Base-by-base conservation (phyloP, 164 flowering plant species). In the Chimonanthus salicifolius region DNA sequence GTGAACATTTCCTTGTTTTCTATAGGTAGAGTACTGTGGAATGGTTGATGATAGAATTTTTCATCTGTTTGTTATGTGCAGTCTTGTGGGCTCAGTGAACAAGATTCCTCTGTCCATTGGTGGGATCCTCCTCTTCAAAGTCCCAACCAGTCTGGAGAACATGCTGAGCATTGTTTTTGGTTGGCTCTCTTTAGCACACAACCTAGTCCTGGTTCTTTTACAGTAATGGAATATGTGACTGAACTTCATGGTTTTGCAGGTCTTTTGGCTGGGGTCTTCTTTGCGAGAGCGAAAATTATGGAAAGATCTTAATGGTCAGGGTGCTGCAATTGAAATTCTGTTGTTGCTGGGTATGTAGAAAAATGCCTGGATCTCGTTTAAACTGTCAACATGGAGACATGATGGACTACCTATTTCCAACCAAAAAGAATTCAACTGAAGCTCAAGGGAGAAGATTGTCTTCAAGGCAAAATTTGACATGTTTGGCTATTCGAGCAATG, bases 51-150 rank as follows among this genome's bases (percentile, higher is more conserved):
- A 54, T 21, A 51, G 8, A 21, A 20, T 16, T 9, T 51, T 66
- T 33, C 33, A 33, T 33, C 1, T 33, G 33, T 9, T 67, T 43
- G 44, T 51, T 69, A 54, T 16, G n/a, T 79, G 80, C 97, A 96
- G 98, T 83, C 94, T 96, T 68, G 94, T 96, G 70, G 99, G 99
- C 20, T 96, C 99, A 3, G 82, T 96, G 51, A 96, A 96, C 71
- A 96, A 96, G 86, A 92, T 96, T 50, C 99, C 99, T 47, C 87
- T 96, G 46, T 96, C 99, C 1, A 64, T 94, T 74, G 89, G 90
- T 46, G 99, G 99, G 62, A 90, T 96, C 64, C 74, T 94, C 73
- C 85, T 96, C 45, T 96, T 96, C 82, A 78, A 94, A 6, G 99
- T 96, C 67, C 97, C 98, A 15, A 96, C 99, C n/a, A 96, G 94